A percentile compares a stretch with the other conserved stretches of the same genome.
Conservation (phyloP, 192 early-diverging fungal species). For the Kickxella alabastrina region DNA sequence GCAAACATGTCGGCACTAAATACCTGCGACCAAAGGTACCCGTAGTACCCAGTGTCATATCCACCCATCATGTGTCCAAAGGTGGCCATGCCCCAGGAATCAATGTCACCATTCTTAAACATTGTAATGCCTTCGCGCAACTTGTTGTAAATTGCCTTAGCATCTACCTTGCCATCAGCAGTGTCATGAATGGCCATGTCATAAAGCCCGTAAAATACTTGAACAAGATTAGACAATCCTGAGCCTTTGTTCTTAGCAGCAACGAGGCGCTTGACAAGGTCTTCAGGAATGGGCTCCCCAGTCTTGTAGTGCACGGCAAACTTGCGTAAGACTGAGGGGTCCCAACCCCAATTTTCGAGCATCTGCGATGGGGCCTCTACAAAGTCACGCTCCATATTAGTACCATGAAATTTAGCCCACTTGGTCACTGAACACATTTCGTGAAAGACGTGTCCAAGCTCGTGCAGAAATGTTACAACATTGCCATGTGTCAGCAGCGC, state of each 20-base stretch:
- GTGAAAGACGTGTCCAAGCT: constrained; percentile 61
- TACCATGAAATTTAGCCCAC: constrained; percentile 63
- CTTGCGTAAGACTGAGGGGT: constrained; percentile 45
- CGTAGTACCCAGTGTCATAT: constrained; percentile 68
- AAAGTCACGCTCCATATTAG: constrained; percentile 67
- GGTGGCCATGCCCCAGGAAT: constrained; percentile 39
- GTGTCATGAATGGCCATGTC: constrained; percentile 67
- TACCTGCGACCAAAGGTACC: constrained; percentile 73
- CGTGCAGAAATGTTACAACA: constrained; percentile 77
- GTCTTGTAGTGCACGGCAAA: constrained; percentile 64
- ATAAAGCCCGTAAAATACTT: constrained; percentile 64
- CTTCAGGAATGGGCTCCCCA: constrained; percentile 59
- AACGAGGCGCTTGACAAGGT: constrained; percentile 58
- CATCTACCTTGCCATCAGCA: constrained; percentile 30
- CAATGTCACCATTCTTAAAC: constrained; percentile 15
- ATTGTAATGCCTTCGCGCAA: constrained; percentile 19
- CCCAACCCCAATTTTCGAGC: constrained; percentile 74
- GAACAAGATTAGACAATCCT: constrained; percentile 61
- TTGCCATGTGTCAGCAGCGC: constrained; percentile 69
- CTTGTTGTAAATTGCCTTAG: constrained; percentile 26
- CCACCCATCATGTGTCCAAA: constrained; percentile 67
- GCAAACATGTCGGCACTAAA: constrained; percentile 78
- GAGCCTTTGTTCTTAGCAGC: constrained; percentile 62
- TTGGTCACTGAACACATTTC: constrained; percentile 61
- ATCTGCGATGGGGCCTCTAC: constrained; percentile 79